These are phyloP conservation scores for Talaromyces trachyspermus DNA, from an alignment of 495 filamentous ascomycete species.

Conservation along the genomic window DNA sequence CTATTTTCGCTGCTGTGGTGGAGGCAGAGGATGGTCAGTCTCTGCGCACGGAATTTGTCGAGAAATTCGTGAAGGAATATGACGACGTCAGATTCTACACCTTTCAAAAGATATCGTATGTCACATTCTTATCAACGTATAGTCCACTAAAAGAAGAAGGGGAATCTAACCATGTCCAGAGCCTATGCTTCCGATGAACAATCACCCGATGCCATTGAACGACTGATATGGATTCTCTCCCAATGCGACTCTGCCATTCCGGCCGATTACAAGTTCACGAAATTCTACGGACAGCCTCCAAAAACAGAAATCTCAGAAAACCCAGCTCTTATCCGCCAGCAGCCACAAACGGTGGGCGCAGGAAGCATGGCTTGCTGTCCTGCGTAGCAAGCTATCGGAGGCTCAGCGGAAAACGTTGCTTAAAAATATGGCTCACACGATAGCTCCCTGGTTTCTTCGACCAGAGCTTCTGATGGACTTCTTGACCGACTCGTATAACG, in stretches of 20 bases:
- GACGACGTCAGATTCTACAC: conserved; percentile 83
- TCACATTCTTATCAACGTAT: too few relatives aligned
- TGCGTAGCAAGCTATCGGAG: conserved; percentile 51
- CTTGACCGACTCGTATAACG: conserved; percentile 82
- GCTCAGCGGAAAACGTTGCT: conserved; percentile 77
- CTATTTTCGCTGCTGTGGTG: conserved; percentile 57
- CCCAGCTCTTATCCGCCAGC: conserved; percentile 24
- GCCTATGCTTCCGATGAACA: conserved; percentile 23
- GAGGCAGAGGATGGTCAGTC: conserved; percentile 45
- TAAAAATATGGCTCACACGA: conserved; percentile 60
- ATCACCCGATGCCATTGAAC: conserved; percentile 39
- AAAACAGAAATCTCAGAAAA: conserved; percentile 59
- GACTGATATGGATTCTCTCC: conserved; percentile 55
- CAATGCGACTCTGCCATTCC: conserved; percentile 56
- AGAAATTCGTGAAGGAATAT: conserved; percentile 68
- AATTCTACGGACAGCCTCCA: conserved; percentile 55
- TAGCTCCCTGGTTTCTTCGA: conserved; percentile 81
- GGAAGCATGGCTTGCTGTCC: conserved; percentile 73
- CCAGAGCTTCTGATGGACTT: conserved; percentile 96
- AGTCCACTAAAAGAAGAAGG: too few relatives aligned
- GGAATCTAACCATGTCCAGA: neutral
- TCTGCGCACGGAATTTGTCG: conserved; percentile 60
- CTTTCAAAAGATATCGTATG: conserved; percentile 62
- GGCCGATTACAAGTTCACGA: conserved; percentile 53
- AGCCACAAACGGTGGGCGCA: conserved; percentile 56